Evolutionary conservation across 192 early-diverging fungal species (phyloP).

Genomic region (Spinellus fusiger): DNA sequence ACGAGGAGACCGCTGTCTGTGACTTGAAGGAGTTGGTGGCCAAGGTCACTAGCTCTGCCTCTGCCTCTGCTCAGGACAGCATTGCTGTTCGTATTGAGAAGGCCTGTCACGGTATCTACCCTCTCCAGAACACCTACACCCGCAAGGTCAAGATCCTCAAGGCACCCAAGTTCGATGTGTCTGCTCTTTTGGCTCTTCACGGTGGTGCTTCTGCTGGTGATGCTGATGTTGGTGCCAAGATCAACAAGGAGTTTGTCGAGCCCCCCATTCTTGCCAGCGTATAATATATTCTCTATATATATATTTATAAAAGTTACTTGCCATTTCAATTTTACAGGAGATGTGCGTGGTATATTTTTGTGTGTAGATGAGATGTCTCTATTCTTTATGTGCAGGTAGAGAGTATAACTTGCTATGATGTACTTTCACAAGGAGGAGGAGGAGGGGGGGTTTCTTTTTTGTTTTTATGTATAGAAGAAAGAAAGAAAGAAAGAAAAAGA

Average conservation of each 20-base stretch:
- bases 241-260: constrained; percentile 79
- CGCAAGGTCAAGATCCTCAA: constrained; percentile 99
- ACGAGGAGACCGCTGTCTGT: constrained; percentile 73
- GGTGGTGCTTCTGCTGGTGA: constrained; percentile 73
- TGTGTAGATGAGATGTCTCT: too few species aligned
- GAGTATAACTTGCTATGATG: too few species aligned
- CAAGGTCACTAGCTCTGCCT: constrained; percentile 80
- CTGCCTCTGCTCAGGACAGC: constrained; percentile 56
- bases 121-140: constrained; percentile 92
- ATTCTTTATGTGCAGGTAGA: too few species aligned
- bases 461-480: not conserved
- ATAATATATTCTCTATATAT: not conserved
- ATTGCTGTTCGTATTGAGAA: constrained; percentile 98
- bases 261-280: constrained; percentile 47
- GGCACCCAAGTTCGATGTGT: constrained; percentile 92
- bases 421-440: not conserved
- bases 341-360: too few species aligned
- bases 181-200: constrained; percentile 96
- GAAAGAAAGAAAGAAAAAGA: not conserved
- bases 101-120: constrained; percentile 95
- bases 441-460: not conserved
- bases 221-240: constrained; percentile 74
- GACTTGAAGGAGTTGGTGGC: constrained; percentile 94
- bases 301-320: not conserved
- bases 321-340: too few species aligned